Evolutionary conservation across 352 stramenopile species (phyloP).

Genomic region (Globisporangium nodosum): DNA sequence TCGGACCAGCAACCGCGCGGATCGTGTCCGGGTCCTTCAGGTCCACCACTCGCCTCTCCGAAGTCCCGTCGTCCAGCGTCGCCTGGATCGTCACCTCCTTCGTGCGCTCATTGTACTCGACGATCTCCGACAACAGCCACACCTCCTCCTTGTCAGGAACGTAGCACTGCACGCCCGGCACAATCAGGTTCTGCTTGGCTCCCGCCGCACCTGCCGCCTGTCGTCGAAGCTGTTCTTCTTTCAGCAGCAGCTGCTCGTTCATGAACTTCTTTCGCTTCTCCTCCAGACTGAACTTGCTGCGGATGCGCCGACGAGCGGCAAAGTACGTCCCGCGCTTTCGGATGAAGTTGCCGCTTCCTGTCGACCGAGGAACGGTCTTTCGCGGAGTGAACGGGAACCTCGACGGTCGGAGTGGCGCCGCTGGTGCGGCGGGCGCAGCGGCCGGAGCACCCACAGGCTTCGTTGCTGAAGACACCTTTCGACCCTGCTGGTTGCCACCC

Average conservation of each 20-base stretch:
- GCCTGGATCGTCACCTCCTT: constrained; percentile 80
- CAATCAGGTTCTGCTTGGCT: constrained; percentile 81
- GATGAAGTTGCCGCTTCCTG: constrained; percentile 61
- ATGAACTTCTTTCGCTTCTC: constrained; percentile 81
- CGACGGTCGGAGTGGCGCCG: constrained; percentile 12
- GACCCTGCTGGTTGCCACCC: constrained; percentile 4
- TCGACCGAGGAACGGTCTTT: constrained; percentile 50
- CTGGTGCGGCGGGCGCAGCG: background rate
- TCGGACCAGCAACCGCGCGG: constrained; percentile 67
- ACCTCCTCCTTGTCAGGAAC: constrained; percentile 85
- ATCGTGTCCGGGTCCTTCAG: constrained; percentile 84
- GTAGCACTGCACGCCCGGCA: constrained; percentile 86
- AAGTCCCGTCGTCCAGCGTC: constrained; percentile 55
- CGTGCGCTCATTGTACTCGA: constrained; percentile 77
- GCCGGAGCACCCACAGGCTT: constrained; percentile 4
- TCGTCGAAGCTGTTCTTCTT: constrained; percentile 70
- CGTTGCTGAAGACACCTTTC: constrained; percentile 1
- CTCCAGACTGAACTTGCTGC: constrained; percentile 74
- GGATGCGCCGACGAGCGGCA: constrained; percentile 25
- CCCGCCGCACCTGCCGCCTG: constrained; percentile 47
- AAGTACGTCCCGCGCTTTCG: constrained; percentile 77
- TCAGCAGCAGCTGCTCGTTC: constrained; percentile 72
- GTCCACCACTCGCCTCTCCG: constrained; percentile 68
- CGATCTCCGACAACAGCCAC: constrained; percentile 77
- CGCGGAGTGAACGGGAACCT: constrained; percentile 45